phyloP scores from a whole-genome alignment of 139 green algal genomes.

The Pseudopediastrum boryanum region DNA sequence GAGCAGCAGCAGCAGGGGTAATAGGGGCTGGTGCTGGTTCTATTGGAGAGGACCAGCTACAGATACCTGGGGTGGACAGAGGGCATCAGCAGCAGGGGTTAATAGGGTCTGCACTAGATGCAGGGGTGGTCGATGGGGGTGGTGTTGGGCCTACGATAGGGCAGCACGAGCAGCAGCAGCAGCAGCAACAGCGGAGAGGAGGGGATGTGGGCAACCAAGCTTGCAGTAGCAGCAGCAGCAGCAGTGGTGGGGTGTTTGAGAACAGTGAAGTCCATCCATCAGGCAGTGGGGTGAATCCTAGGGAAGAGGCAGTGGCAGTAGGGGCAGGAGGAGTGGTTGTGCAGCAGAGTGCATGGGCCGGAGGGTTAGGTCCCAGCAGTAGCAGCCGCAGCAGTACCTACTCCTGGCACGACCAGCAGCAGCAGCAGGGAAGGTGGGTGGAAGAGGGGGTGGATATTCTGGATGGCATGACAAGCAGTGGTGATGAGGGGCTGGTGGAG shows the following conservation, averaged over 20 bases:
- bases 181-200: neutral
- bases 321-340: too few species aligned
- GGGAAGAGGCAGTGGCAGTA: neutral
- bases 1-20: neutral
- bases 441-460: too few species aligned
- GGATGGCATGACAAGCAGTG: too few species aligned
- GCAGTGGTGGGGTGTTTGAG: neutral
- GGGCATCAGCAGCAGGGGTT: neutral
- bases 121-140: neutral
- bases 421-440: neutral
- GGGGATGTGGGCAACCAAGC: neutral
- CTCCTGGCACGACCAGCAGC: neutral
- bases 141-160: neutral
- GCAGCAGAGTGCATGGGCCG: too few species aligned
- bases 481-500: conserved; percentile 24
- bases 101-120: neutral
- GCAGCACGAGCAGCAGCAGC: neutral
- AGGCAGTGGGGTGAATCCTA: too few species aligned
- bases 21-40: neutral
- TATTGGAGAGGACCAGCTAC: neutral
- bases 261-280: too few species aligned
- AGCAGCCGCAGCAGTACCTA: neutral
- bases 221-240: neutral
- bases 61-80: neutral
- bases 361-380: too few species aligned